Percentiles rank a stretch among this genome's conserved stretches.
Conservation (phyloP, 2,329 filamentous ascomycete species). For the Calonectria pauciramosa region DNA sequence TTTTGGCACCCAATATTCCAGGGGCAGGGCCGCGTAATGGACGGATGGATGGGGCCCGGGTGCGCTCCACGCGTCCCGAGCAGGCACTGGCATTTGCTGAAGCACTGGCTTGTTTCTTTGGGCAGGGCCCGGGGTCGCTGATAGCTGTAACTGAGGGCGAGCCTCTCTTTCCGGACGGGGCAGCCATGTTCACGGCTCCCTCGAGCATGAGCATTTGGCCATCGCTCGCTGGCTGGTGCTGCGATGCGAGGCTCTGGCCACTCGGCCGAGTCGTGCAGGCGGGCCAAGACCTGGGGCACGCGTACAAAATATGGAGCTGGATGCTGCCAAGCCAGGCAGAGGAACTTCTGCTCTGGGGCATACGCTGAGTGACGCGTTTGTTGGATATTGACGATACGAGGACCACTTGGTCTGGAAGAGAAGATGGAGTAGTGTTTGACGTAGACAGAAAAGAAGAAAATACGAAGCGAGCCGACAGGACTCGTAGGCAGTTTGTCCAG, state of each 20-base stretch:
- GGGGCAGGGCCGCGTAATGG: constrained; percentile 27
- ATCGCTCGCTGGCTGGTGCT: background rate
- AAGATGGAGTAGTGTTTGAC: background rate
- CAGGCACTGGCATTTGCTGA: background rate
- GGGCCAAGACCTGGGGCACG: constrained; percentile 5
- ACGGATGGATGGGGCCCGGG: constrained; percentile 19
- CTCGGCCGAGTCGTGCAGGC: background rate
- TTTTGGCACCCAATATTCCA: constrained; percentile 16
- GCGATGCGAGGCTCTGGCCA: background rate
- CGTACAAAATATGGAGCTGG: constrained; percentile 3
- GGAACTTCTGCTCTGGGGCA: background rate
- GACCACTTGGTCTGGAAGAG: background rate
- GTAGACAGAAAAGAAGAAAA: background rate
- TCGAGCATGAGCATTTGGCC: background rate
- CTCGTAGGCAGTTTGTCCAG: background rate
- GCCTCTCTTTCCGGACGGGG: background rate
- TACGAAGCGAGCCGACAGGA: background rate
- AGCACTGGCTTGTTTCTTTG: constrained; percentile 9
- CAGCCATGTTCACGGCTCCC: constrained; percentile 4
- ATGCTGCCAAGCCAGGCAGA: constrained; percentile 2
- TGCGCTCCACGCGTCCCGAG: constrained; percentile 23
- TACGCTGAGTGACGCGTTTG: constrained; percentile 10
- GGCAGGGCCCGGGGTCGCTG: background rate
- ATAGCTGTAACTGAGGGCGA: background rate
- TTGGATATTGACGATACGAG: background rate